Evolutionary conservation across 23 red algal genomes (phyloP), one percentile per base, ranked within the genome.

Genomic region (Gracilaria domingensis): DNA sequence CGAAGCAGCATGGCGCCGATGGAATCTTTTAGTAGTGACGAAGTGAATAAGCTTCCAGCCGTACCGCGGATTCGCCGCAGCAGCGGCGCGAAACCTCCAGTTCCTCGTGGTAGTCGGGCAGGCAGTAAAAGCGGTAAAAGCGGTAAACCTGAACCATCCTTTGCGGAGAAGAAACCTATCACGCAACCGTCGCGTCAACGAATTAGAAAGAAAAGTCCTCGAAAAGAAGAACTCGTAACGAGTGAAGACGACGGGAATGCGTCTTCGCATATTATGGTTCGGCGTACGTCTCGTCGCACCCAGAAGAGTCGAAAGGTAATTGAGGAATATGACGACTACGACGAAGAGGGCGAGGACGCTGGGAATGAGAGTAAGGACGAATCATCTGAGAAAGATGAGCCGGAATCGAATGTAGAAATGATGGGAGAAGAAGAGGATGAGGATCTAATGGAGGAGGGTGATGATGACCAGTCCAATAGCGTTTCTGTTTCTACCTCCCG

Each of bases 1-100:
- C 25, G 26, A 32, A 21, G 12, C 20, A 67, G 5, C 5, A 86
- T 86, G 83, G 28, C 83, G 17, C 83, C 83, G 16, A 33, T 53
- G 18, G 61, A 64, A 28, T 86, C 83, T 28, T 86, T 67, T 29
- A 86, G 83, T 44, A 86, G 83, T 53, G 83, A 86, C 49, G 83
- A 86, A 54, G 66, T 86, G 8, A 32, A 70, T 40, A 86, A 75
- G 49, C 83, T 86, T 26, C 83, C 83, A n/a, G 20, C 59, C 21
- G 83, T 86, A 1, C 83, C 83, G 21, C 58, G 83, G 24, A 64
- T 86, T 44, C 83, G 83, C 21, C 83, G 65, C 61, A 56, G 61
- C 65, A 56, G 55, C 50, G 53, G 53, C 6, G 80, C 57, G 13
- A 61, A 66, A 23, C 57, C 37, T 40, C 39, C 80, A 24, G 20